Evolutionary conservation across 2,329 filamentous ascomycete genomes (phyloP), one percentile per base, ranked within the genome.

Genomic region (Cercospora beticola): DNA sequence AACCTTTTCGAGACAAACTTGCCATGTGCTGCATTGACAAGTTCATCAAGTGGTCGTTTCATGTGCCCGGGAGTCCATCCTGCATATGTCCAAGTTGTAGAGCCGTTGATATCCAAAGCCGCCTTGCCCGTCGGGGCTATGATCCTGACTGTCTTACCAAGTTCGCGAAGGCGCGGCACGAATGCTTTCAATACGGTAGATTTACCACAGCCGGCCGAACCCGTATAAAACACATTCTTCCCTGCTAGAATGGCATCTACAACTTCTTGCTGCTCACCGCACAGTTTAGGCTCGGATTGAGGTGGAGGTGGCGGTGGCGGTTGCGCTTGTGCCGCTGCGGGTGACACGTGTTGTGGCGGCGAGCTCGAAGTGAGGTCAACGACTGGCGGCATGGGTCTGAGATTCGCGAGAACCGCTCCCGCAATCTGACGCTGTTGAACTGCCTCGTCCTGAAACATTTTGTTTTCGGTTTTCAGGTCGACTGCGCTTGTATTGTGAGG

Each of bases 201-300:
- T 73, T 89, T 89, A 2, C 87, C 87, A 57, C 83, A 86, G 0
- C 88, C 88, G 14, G 88, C 88, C 0, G 86, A 87, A 8, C 88
- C 88, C 0, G 87, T 90, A 72, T 86, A 90, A 74, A 90, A 90
- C 9, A 90, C 85, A 64, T 90, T 90, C 1, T 74, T 70, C 0
- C 87, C 85, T 33, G 56, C 54, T 26, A 71, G n/a, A 23, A 72
- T 72, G n/a, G 66, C 54, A 46, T 73, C 70, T 1, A 71, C 70
- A 16, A 71, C 70, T 23, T 68, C 60, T 43, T 71, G 70, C 31
- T 72, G 68, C 54, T 72, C 70, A 18, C 52, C 26, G 33, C 70
- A 72, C 40, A 72, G 36, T 5, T 64, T 21, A 18, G 68, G 70
- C 30, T 67, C 68, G n/a, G 40, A 36, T 26, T 60, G 63, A 7